Percentiles rank a stretch among this genome's conserved stretches.
Conservation (phyloP, 495 filamentous ascomycete genomes). For the Cercophora scortea region DNA sequence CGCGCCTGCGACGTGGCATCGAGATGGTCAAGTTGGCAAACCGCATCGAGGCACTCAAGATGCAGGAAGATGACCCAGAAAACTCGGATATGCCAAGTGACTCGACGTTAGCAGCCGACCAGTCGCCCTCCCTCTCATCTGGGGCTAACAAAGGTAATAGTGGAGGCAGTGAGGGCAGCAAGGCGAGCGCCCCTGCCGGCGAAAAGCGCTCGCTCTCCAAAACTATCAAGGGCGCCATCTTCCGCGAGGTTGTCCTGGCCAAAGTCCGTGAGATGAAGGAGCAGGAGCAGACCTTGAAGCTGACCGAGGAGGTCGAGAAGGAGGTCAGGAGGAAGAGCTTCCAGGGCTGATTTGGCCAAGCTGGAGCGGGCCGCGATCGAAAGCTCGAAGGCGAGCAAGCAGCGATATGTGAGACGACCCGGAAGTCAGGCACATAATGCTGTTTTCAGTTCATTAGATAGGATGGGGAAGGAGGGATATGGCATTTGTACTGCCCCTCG, state of each 20-base stretch:
- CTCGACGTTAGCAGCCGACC: conserved; percentile 55
- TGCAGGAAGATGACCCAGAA: conserved; percentile 85
- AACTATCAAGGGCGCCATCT: conserved; percentile 82
- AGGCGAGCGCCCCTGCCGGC: conserved; percentile 15
- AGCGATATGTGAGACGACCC: no score
- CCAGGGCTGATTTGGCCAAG: conserved; percentile 12
- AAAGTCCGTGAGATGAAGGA: conserved; percentile 94
- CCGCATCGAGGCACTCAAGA: conserved; percentile 93
- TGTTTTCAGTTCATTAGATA: no score
- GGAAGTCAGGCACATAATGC: no score
- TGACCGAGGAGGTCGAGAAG: conserved; percentile 48
- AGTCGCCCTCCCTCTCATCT: conserved; percentile 21
- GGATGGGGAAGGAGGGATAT: no score
- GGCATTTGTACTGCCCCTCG: no score
- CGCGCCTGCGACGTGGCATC: conserved; percentile 86
- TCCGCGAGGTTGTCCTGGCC: conserved; percentile 93
- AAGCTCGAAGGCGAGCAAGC: no score
- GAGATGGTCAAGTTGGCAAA: conserved; percentile 95
- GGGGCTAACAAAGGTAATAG: conserved; percentile 10
- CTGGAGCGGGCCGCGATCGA: no score
- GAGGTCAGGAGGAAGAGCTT: conserved; percentile 38
- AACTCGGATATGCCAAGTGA: conserved; percentile 53
- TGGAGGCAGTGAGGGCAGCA: conserved; percentile 2
- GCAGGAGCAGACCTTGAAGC: conserved; percentile 63
- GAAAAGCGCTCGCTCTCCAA: conserved; percentile 65